phyloP scores from a whole-genome alignment of 305 asterid genomes.

The Nicotiana rustica region DNA sequence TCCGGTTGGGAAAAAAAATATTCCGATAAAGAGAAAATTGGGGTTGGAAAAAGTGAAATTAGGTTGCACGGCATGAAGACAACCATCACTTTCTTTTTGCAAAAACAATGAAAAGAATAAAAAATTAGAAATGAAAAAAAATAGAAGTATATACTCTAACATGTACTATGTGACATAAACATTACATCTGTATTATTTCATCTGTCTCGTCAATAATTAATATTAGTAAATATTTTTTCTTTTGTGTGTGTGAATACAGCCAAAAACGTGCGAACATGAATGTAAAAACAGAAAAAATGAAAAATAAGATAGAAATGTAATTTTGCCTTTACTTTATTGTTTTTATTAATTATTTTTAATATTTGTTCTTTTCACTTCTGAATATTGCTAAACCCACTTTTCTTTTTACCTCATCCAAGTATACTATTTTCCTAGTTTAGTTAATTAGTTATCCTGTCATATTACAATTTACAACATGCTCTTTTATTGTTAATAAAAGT shows the following conservation, averaged over 20 bases:
- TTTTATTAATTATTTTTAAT: neutral
- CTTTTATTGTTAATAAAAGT: neutral
- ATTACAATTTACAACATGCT: neutral
- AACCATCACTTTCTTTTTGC: constrained; percentile 51
- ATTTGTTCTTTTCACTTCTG: neutral
- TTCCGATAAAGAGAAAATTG: constrained; percentile 24
- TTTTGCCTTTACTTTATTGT: neutral
- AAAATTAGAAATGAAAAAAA: neutral
- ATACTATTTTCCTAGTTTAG: neutral
- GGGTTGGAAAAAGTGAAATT: constrained; percentile 96
- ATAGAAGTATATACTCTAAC: neutral
- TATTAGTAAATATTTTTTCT: neutral
- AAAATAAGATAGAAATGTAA: neutral
- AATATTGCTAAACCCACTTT: neutral
- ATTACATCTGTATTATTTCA: constrained; percentile 23
- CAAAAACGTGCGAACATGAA: constrained; percentile 25
- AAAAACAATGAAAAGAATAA: constrained; percentile 5
- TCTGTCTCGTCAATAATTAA: neutral
- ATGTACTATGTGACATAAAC: constrained; percentile 8
- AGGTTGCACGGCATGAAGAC: constrained; percentile 96
- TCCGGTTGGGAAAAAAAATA: constrained; percentile 57
- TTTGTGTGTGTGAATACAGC: neutral
- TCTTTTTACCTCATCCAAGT: constrained; percentile 6
- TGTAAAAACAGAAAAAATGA: neutral
- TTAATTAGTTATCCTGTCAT: no score